These are phyloP conservation scores for Aspergillus baeticus DNA, from an alignment of 495 filamentous ascomycete genomes.

Conservation along the genomic window DNA sequence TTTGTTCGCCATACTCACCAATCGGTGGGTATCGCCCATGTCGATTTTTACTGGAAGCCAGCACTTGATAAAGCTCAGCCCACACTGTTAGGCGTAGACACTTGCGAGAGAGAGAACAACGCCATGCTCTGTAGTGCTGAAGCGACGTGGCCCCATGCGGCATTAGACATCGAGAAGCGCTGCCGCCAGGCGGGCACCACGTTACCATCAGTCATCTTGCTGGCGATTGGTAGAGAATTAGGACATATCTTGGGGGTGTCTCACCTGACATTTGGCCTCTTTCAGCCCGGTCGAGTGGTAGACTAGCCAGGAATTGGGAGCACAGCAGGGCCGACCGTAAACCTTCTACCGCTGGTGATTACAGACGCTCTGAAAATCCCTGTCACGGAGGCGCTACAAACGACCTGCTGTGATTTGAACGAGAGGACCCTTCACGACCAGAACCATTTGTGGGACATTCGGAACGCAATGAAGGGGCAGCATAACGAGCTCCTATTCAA, in stretches of 20 bases:
- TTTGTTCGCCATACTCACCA: background rate
- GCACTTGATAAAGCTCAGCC: background rate
- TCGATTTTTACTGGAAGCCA: background rate
- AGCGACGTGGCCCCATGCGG: too few relatives aligned
- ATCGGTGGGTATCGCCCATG: background rate
- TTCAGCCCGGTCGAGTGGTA: constrained; percentile 23
- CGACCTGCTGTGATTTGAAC: too few relatives aligned
- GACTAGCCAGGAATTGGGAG: background rate
- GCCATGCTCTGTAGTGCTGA: background rate
- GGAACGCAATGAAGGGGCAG: too few relatives aligned
- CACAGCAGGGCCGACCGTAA: constrained; percentile 8
- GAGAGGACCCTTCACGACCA: too few relatives aligned
- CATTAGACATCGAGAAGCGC: background rate
- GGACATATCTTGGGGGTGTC: constrained; percentile 10
- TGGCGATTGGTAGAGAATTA: constrained; percentile 19
- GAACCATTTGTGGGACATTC: too few relatives aligned
- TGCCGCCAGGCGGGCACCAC: background rate
- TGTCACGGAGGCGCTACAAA: too few relatives aligned
- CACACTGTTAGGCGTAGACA: background rate
- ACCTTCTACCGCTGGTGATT: constrained; percentile 1
- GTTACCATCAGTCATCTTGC: constrained; percentile 20
- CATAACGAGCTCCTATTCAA: too few relatives aligned
- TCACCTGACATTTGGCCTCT: constrained; percentile 25
- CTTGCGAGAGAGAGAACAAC: background rate
- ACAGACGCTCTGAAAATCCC: background rate